These are phyloP conservation scores for Scedosporium dehoogii DNA, from an alignment of 2,329 filamentous ascomycete genomes.

Conservation along the genomic window DNA sequence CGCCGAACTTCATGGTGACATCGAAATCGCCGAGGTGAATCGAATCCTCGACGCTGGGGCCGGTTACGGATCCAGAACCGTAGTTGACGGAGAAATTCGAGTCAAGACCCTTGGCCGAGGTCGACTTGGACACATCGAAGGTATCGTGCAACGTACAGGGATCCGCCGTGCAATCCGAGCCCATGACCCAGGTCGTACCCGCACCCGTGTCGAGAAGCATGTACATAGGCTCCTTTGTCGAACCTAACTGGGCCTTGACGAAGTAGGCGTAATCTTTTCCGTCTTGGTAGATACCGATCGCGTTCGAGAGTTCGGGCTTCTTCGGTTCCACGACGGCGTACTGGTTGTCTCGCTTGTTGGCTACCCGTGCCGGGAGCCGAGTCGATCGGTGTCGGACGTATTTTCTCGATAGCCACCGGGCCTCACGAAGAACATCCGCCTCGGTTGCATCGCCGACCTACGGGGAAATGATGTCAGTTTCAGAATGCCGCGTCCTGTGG, in stretches of 20 bases:
- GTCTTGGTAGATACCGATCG: conserved; percentile 50
- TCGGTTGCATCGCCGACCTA: neutral
- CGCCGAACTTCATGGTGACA: conserved; percentile 58
- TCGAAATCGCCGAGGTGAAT: conserved; percentile 57
- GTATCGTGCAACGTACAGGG: conserved; percentile 62
- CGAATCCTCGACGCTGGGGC: conserved; percentile 55
- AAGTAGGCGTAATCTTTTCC: conserved; percentile 60
- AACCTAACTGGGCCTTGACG: conserved; percentile 45
- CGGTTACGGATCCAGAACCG: conserved; percentile 65
- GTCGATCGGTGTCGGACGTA: neutral
- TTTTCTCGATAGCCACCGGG: neutral
- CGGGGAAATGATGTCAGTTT: neutral
- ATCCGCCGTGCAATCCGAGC: conserved; percentile 51
- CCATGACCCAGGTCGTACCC: conserved; percentile 77
- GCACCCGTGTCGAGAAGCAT: conserved; percentile 60
- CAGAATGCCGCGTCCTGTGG: neutral
- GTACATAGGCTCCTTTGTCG: conserved; percentile 40
- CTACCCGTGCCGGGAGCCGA: neutral
- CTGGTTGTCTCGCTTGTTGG: conserved; percentile 27
- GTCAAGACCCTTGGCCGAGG: conserved; percentile 43
- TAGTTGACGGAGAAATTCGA: conserved; percentile 60
- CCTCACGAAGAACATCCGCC: neutral
- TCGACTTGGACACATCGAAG: conserved; percentile 58
- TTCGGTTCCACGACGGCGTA: conserved; percentile 37
- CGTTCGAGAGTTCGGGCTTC: conserved; percentile 34